Percentiles rank a stretch among this genome's conserved stretches.
Evolutionary conservation across 2,329 filamentous ascomycete genomes (phyloP).

Genomic region (Beauveria sp.): DNA sequence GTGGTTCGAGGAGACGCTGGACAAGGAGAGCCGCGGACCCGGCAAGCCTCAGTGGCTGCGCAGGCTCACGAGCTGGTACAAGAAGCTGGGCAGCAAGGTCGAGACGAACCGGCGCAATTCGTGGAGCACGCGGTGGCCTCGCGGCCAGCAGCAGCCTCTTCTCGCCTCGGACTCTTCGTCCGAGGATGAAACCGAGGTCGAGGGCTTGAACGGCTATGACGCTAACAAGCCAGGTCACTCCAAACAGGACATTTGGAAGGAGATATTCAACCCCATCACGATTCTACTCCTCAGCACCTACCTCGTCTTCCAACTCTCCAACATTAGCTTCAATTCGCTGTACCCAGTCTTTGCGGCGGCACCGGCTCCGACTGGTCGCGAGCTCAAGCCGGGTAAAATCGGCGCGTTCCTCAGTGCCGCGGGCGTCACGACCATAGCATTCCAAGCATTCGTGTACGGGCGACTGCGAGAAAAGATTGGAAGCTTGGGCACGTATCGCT

Average conservation of each 20-base stretch:
- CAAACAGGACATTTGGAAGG: conserved; percentile 36
- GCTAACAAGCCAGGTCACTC: conserved; percentile 22
- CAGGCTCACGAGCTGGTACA: conserved; percentile 22
- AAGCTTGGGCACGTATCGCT: conserved; percentile 77
- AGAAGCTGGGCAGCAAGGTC: neutral
- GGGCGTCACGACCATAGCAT: conserved; percentile 76
- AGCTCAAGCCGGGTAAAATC: conserved; percentile 69
- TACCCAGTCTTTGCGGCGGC: conserved; percentile 89
- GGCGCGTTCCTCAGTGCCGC: conserved; percentile 80
- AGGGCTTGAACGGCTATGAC: conserved; percentile 14
- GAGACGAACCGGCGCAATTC: conserved; percentile 21
- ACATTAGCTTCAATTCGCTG: conserved; percentile 90
- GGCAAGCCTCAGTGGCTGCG: conserved; percentile 28
- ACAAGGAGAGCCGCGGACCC: conserved; percentile 23
- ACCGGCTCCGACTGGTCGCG: conserved; percentile 65
- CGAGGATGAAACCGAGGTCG: conserved; percentile 17
- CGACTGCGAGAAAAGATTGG: conserved; percentile 70
- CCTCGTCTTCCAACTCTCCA: conserved; percentile 86
- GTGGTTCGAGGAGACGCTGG: conserved; percentile 75
- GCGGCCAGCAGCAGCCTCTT: conserved; percentile 22
- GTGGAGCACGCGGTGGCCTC: conserved; percentile 34
- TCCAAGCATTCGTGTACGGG: conserved; percentile 82
- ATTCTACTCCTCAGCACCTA: conserved; percentile 77
- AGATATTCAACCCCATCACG: conserved; percentile 71
- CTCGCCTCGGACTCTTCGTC: conserved; percentile 21